Base-by-base conservation (phyloP, 306 rosid species). In the Glycine soja region DNA sequence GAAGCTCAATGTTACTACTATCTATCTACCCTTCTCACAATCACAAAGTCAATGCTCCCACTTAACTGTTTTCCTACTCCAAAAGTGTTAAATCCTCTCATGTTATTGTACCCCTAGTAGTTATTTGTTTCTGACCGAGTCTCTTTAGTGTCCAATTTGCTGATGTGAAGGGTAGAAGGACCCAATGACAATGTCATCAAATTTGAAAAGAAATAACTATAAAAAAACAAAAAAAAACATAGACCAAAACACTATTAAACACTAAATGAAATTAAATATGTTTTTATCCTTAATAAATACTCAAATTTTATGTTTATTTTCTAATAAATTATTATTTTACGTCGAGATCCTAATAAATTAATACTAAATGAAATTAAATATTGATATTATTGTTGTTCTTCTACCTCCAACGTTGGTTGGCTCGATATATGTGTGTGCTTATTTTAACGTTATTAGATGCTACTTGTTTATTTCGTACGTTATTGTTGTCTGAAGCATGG, bases 11-110 rank as follows among this genome's bases (percentile, higher is more conserved):
- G 18, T 66, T 67, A 65, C 14, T 78, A 7, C 82, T 40, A 8
- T 42, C n/a, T n/a, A n/a, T n/a, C 52, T 75, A 46, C 85, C 24
- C 80, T 77, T 54, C 40, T 47, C 46, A n/a, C 81, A 63, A 74
- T 66, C 46, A 50, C 65, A 53, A 82, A 87, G 98, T 90, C 97
- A 91, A 86, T 85, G 86, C 88, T 76, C 86, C 88, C 74, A 75
- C 83, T 81, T 16, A 64, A 81, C 14, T 74, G 24, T 36, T 15
- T 59, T 72, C 48, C 48, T 45, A 45, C 51, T 10, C 0, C 51
- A 8, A 2, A 50, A 13, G 6, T 3, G 56, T 50, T 50, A 50
- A 50, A 50, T 50, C 15, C 6, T 11, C 10, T 11, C 56, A 50
- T 50, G 4, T 50, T 50, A 10, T 50, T 50, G 12, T 50, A 50